Evolutionary conservation across 768 basidiomycete genomes (phyloP).

Genomic region (Termitomyces sp.): DNA sequence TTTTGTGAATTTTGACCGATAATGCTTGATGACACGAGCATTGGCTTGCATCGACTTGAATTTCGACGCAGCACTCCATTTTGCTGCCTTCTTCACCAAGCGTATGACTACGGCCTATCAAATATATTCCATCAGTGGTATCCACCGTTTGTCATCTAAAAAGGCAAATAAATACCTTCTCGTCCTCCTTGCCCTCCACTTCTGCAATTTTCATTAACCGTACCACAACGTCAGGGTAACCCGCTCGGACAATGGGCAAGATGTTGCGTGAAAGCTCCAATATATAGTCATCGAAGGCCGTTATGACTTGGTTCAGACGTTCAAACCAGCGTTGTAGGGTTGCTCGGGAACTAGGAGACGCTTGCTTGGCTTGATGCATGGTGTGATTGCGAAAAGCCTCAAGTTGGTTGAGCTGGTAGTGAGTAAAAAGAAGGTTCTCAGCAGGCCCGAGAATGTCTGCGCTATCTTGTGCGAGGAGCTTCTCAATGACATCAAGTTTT

Average conservation of each 20-base stretch:
- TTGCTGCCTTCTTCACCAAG: conserved; percentile 91
- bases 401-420: conserved; percentile 88
- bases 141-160: background rate
- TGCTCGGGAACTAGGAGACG: conserved; percentile 58
- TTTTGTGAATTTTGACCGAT: conserved; percentile 84
- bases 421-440: conserved; percentile 84
- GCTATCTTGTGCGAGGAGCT: conserved; percentile 72
- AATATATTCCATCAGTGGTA: background rate
- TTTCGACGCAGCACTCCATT: conserved; percentile 88
- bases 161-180: conserved; percentile 60
- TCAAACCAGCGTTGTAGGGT: conserved; percentile 82
- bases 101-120: conserved; percentile 85
- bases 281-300: conserved; percentile 84
- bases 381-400: conserved; percentile 94
- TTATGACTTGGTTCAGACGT: conserved; percentile 74
- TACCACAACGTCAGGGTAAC: conserved; percentile 83
- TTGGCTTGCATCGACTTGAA: conserved; percentile 93
- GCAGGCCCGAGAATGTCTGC: conserved; percentile 82
- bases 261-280: conserved; percentile 72
- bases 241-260: conserved; percentile 74
- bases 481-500: conserved; percentile 74
- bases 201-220: conserved; percentile 92
- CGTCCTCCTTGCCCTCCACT: conserved; percentile 88
- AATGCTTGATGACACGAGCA: conserved; percentile 92
- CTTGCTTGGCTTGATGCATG: conserved; percentile 89